Evolutionary conservation across 495 filamentous ascomycete genomes (phyloP), one percentile per base, ranked within the genome.

Genomic region (Penicillium canariense): DNA sequence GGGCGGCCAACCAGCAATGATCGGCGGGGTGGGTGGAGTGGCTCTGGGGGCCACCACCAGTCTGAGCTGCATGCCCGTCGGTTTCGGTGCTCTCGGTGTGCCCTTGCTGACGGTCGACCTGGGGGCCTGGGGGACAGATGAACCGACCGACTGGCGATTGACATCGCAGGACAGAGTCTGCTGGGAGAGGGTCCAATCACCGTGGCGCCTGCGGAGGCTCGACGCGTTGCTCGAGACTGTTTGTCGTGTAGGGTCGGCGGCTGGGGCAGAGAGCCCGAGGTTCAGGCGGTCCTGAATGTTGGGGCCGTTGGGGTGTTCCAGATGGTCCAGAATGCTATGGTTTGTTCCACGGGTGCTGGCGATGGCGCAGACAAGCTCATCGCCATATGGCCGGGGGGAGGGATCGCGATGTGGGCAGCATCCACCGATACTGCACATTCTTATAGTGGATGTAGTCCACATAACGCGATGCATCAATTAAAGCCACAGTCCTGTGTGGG

Each of bases 231-330:
- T 53, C 45, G 30, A 57, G 45, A 25, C 10, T 32, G 35, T 48
- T 42, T 58, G 40, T 35, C 31, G 34, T 49, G 52, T 7, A 22
- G 10, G 5, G 38, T 42, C 20, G 38, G 20, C n/a, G 38, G 38
- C 38, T 12, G 38, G 7, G 38, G 22, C 38, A 5, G 20, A n/a
- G 38, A 23, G 38, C n/a, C n/a, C n/a, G n/a, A n/a, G n/a, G n/a
- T 12, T 36, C 26, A 30, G 11, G 17, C 12, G 20, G 10, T 18
- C 46, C 9, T 17, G 12, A 2, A 9, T 55, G 39, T 15, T 39
- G 23, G 47, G 34, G 47, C 35, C 38, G 54, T 63, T 60, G 52
- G 57, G 22, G 44, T 50, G 57, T 63, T 56, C 54, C 53, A 50
- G 36, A 43, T 22, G 20, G 17, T 8, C 25, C 1, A 23, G 11